Base-by-base conservation (phyloP, 371 early-diverging fungal species). In the Syncephalis fuscata region DNA sequence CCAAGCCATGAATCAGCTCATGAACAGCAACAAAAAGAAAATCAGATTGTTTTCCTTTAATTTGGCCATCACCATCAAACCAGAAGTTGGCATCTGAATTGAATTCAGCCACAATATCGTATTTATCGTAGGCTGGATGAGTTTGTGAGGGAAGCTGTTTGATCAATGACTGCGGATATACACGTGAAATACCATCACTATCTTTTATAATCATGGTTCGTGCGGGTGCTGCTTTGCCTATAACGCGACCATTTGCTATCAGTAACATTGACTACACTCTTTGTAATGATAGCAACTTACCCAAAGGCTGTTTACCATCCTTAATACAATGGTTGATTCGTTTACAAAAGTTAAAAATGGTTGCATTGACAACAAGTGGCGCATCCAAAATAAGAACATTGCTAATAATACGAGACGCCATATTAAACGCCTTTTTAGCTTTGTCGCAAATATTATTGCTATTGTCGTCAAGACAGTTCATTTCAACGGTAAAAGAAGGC, bases 121-220 rank as follows among this genome's bases (percentile, higher is more conserved):
- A 54, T 25, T 39, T 46, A 41, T 52, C 50, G 54, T 44, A 73
- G 47, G 25, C 60, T 1, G 46, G 57, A 20, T 51, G 52, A 11
- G 48, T 46, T 16, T 58, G 41, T 8, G 50, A 10, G 1, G 49
- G 53, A 16, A 65, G 61, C 40, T 82, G 80, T 49, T 78, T 78
- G 10, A 76, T 55, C 19, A 78, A 46, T 21, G 74, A 67, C 52
- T 82, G 82, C 23, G 82, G 78, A 52, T 78, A 79, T 55, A 77
- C 65, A 32, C 71, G 45, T 1, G 57, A 61, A 43, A 56, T 61
- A 27, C 62, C 59, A 41, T 67, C 66, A 14, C 60, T 55, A 48
- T 68, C 68, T 15, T 53, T 48, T 59, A 70, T 62, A 2, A 63
- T 37, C 43, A 64, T 64, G 11, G 67, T 67, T 42, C 68, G 59